Conservation (phyloP, 1,284 basidiomycete species). For the Hemileia vastatrix region DNA sequence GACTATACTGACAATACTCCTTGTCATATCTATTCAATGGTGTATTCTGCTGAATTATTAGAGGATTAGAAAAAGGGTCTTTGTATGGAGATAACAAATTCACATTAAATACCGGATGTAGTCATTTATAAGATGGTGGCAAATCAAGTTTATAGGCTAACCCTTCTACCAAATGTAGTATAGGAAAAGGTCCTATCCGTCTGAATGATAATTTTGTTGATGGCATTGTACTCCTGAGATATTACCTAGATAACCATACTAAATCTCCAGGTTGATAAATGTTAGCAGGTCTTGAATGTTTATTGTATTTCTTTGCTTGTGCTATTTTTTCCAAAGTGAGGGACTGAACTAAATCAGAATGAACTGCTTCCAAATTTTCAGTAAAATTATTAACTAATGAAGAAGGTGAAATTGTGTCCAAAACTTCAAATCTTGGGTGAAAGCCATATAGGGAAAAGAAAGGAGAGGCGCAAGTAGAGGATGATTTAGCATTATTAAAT, state of each 20-base stretch:
- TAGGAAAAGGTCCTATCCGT: neutral
- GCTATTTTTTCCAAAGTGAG: neutral
- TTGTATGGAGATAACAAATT: no score
- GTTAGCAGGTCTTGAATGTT: neutral
- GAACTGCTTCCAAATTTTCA: neutral
- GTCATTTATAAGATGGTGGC: no score
- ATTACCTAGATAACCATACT: neutral
- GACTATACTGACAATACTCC: no score
- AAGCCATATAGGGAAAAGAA: constrained; percentile 48
- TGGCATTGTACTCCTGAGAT: neutral
- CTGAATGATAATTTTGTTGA: constrained; percentile 2
- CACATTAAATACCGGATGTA: no score
- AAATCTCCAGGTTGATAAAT: neutral
- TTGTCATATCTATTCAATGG: no score
- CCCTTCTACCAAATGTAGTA: neutral
- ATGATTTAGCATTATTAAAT: constrained; percentile 39
- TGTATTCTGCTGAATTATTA: no score
- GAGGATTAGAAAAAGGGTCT: no score
- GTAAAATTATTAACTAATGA: constrained; percentile 10
- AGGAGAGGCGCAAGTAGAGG: constrained; percentile 42
- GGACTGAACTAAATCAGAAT: neutral
- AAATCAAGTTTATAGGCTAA: no score
- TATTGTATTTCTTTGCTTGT: neutral
- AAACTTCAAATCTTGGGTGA: constrained; percentile 32
- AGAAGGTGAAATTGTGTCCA: neutral